Conservation (phyloP, 495 filamentous ascomycete genomes). For the Penicillium samsonianum region DNA sequence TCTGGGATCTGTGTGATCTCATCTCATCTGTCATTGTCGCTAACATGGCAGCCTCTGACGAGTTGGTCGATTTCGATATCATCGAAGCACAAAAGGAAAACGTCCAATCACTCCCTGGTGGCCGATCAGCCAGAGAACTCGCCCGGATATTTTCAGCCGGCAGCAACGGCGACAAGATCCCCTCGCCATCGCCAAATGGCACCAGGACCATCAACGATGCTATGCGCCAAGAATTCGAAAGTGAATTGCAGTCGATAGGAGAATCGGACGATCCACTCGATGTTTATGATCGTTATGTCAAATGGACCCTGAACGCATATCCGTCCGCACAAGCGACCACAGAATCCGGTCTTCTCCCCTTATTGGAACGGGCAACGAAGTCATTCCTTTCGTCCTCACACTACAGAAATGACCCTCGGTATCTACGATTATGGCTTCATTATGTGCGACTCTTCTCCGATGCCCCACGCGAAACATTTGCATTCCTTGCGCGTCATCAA, state of each 20-base stretch:
- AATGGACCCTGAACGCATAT: constrained; percentile 94
- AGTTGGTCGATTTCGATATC: constrained; percentile 85
- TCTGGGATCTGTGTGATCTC: constrained; percentile 10
- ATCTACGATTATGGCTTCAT: constrained; percentile 88
- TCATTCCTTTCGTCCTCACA: constrained; percentile 78
- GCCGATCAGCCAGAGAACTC: constrained; percentile 86
- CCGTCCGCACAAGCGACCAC: constrained; percentile 91
- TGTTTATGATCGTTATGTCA: constrained; percentile 93
- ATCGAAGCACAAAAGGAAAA: constrained; percentile 98
- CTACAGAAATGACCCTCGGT: constrained; percentile 94
- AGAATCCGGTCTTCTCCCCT: constrained; percentile 80
- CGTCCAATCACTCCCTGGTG: constrained; percentile 87
- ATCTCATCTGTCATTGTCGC: constrained; percentile 16
- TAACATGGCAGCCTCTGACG: constrained; percentile 54
- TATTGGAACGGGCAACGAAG: constrained; percentile 91
- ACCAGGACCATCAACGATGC: constrained; percentile 75
- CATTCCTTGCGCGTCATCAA: constrained; percentile 83
- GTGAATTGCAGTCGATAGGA: constrained; percentile 70
- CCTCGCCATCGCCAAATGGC: constrained; percentile 62
- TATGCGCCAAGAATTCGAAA: constrained; percentile 81
- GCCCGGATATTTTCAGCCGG: constrained; percentile 76
- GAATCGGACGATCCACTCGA: constrained; percentile 96
- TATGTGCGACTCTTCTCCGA: constrained; percentile 94
- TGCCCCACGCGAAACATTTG: constrained; percentile 85
- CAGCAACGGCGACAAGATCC: constrained; percentile 45